Evolutionary conservation across 179 eudicot genomes (phyloP), one percentile per base, ranked within the genome.

Genomic region (Drosera spatulata): DNA sequence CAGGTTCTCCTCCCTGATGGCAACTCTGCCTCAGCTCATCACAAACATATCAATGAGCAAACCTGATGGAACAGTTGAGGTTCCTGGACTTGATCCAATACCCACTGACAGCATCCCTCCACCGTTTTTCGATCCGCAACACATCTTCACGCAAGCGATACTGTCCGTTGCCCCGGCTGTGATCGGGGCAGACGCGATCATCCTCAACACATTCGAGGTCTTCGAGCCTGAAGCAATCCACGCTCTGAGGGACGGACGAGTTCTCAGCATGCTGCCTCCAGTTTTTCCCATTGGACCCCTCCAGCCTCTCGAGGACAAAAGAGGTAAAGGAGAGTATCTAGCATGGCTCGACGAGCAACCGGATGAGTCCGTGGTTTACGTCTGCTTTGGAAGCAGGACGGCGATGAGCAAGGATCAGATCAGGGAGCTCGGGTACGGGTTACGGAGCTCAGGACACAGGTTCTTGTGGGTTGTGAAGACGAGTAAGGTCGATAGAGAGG

Each of bases 321-420:
- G 33, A 22, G 33, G 33, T 60, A n/a, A 71, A 51, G 60, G 61
- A 41, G 41, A 12, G 53, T 37, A 41, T 12, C 54, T 63, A 9
- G 41, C 76, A 5, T 88, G 87, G 87, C 45, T 88, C 13, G 90
- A 85, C 50, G 65, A 61, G 33, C 83, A 86, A 61, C 66, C 67
- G 7, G 63, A 49, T 2, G 61, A 71, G 52, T 79, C 87, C 3
- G 82, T 88, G 5, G 71, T 85, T 1, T 83, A 69, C 50, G 79
- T 85, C 60, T 85, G 85, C 4, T 76, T 88, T 1, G 90, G 96
- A 46, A 85, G 81, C 59, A 76, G 88, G 67, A 82, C 85, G 12
- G 60, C 80, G 2, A 54, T 84, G 65, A 68, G 76, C n/a, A 74
- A 50, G n/a, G 84, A 79, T 7, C 85, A 86, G 39, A 72, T 76